These are phyloP conservation scores for Umbelopsis isabellina DNA, from an alignment of 192 early-diverging fungal genomes.

Conservation along the genomic window DNA sequence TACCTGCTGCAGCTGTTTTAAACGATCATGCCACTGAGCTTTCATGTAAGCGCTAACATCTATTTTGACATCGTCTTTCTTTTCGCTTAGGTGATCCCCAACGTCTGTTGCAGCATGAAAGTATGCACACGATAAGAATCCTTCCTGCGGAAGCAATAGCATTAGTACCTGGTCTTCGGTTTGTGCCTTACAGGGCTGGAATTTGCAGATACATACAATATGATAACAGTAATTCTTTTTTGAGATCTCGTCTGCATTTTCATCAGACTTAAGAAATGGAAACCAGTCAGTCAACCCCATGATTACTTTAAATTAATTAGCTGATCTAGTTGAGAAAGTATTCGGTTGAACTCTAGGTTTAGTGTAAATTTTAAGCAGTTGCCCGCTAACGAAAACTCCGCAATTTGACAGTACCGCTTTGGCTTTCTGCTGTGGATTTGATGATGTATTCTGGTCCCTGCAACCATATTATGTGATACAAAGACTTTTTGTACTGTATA, in stretches of 20 bases:
- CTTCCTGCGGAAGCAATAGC: constrained; percentile 37
- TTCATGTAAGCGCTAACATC: constrained; percentile 33
- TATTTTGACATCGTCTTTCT: constrained; percentile 35
- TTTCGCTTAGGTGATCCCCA: constrained; percentile 33
- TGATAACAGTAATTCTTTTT: constrained; percentile 36
- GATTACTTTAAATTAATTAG: neutral
- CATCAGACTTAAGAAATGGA: neutral
- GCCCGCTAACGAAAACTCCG: no score
- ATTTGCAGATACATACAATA: constrained; percentile 25
- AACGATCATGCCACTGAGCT: constrained; percentile 37
- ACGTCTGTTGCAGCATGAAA: constrained; percentile 43
- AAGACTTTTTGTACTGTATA: no score
- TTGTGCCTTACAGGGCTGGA: neutral
- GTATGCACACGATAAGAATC: constrained; percentile 46
- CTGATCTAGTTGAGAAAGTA: neutral
- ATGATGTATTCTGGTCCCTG: no score
- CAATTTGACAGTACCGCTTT: no score
- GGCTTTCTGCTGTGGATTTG: no score
- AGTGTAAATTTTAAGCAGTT: no score
- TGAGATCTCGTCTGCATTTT: constrained; percentile 30
- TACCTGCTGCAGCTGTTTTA: constrained; percentile 29
- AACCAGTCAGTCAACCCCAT: constrained; percentile 34
- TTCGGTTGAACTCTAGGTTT: neutral
- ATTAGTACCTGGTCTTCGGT: neutral
- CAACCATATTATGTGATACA: no score